Evolutionary conservation across 768 basidiomycete species (phyloP).

Genomic region (Suillus tomentosus): DNA sequence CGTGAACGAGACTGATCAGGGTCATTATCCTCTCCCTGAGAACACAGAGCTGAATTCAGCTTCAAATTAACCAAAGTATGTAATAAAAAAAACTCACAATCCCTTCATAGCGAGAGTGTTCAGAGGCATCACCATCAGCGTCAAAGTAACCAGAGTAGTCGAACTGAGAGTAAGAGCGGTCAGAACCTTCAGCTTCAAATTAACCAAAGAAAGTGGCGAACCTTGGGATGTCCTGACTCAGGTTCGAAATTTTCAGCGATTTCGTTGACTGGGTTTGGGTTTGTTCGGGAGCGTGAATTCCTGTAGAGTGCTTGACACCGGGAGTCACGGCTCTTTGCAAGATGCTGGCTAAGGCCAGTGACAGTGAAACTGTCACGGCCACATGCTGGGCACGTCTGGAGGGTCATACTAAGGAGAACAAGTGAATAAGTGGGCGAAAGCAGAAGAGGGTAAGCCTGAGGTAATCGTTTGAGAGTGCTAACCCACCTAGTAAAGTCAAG

Average conservation of each 20-base stretch:
- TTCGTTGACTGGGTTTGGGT: background rate
- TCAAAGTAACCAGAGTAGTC: background rate
- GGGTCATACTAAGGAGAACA: background rate
- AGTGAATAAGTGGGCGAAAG: background rate
- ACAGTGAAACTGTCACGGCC: constrained; percentile 5
- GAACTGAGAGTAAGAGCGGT: background rate
- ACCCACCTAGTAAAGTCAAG: background rate
- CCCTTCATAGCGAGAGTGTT: no score
- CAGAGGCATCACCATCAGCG: no score
- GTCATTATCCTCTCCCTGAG: no score
- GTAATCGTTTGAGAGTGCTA: background rate
- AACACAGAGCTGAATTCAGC: no score
- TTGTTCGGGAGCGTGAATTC: background rate
- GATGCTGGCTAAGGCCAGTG: constrained; percentile 9
- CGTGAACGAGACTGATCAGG: no score
- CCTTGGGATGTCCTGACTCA: constrained; percentile 1
- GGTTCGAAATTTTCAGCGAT: background rate
- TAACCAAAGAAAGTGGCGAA: background rate
- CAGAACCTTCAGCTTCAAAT: background rate
- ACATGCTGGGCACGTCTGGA: background rate
- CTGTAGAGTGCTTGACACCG: constrained; percentile 6
- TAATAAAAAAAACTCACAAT: no score
- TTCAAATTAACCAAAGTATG: no score
- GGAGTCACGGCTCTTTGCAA: constrained; percentile 5
- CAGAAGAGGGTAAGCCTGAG: constrained; percentile 5